Percentiles rank a stretch among this genome's conserved stretches.
phyloP scores from a whole-genome alignment of 176 grass and related monocot species.

The Oryza punctata region DNA sequence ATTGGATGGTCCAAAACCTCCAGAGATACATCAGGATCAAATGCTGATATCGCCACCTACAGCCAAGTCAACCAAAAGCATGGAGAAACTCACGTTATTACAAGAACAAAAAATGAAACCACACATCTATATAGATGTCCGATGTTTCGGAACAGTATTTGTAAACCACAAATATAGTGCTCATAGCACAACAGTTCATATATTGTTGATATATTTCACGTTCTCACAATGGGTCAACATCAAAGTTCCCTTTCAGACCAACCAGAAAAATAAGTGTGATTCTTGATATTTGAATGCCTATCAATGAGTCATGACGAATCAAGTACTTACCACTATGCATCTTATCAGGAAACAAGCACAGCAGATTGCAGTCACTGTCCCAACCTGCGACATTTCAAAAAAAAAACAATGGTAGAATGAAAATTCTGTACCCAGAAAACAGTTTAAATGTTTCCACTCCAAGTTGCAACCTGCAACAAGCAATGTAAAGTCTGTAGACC shows the following conservation, averaged over 20 bases:
- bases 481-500: not conserved
- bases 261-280: slow-evolving; percentile 7
- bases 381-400: slow-evolving; percentile 60
- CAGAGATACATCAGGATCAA: slow-evolving; percentile 66
- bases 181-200: slow-evolving; percentile 7
- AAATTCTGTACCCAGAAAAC: not conserved
- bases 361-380: slow-evolving; percentile 87
- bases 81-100: not conserved
- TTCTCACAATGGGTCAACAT: slow-evolving; percentile 38
- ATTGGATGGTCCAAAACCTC: slow-evolving; percentile 93
- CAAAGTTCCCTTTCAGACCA: slow-evolving; percentile 23
- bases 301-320: slow-evolving; percentile 6
- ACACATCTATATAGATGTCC: not conserved
- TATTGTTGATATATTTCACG: not conserved
- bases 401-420: slow-evolving; percentile 24
- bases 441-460: not conserved
- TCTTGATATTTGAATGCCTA: not conserved
- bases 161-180: not conserved
- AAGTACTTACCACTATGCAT: slow-evolving; percentile 84
- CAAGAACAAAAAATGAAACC: not conserved
- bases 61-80: slow-evolving; percentile 16
- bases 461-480: not conserved
- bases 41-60: slow-evolving; percentile 78
- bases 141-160: slow-evolving; percentile 4
- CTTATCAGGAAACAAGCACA: slow-evolving; percentile 93